Base-by-base conservation (phyloP, 202 grass and related monocot genomes). In the Panicum virgatum region DNA sequence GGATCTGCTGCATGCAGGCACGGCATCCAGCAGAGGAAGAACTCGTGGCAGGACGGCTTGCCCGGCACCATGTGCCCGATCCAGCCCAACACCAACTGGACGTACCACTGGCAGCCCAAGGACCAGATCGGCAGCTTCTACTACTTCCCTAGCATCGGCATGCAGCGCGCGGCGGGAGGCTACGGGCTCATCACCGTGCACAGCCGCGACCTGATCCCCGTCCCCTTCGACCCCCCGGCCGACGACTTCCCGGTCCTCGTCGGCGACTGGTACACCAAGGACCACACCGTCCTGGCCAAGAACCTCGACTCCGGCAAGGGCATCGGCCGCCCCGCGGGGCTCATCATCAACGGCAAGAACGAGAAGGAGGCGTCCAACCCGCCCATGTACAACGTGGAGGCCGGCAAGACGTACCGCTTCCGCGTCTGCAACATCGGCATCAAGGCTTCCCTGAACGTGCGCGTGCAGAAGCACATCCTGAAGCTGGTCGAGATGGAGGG, bases 71-170 rank as follows among this genome's bases (percentile, higher is more conserved):
- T 82, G 79, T 97, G 94, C 84, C 91, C 94, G 34, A 94, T 97
- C 79, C 29, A 59, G 61, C 94, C 94, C 8, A 83, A 83, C 18
- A 91, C 88, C 46, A 97, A 97, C 82, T 97, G 73, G 66, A 97
- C 94, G 2, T 97, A 92, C 87, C 83, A 92, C 57, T 94, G 85
- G 88, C 94, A 97, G 82, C 80, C 87, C 29, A 97, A 97, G 89
- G 94, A 97, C 77, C 94, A 97, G 91, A 97, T 97, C 69, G 94
- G 94, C 53, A 97, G 36, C 80, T 97, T 92, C 91, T 92, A 86
- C 89, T 97, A 97, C 82, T 97, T 83, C 91, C 94, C 94, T 29
- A 90, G 85, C 62, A 65, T 90, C 20, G 91, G 84, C 47, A 92
- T 97, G 91, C 89, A 94, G 70, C 90, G 88, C n/a, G 87, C 91